Evolutionary conservation across 495 filamentous ascomycete species (phyloP), one percentile per base, ranked within the genome.

Genomic region (Daldinia decipiens): DNA sequence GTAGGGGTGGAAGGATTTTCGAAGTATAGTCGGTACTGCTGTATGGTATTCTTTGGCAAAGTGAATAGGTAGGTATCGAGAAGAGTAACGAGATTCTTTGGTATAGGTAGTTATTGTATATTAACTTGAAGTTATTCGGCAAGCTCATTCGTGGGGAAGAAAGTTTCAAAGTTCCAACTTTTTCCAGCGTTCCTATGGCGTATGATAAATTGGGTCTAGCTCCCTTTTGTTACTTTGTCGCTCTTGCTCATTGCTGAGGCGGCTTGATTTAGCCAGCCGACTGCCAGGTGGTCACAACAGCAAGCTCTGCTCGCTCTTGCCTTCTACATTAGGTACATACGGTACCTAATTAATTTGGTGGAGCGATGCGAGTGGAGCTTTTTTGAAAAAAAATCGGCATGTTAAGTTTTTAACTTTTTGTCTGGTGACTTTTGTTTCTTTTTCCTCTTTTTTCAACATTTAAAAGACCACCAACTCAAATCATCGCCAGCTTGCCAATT

Each of bases 401-500:
- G 57, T 75, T 61, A 62, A 47, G 43, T 47, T 47, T 59, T 70
- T 32, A 40, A 39, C 39, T 69, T 78, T 67, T 68, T 54, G 31
- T 32, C 32, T 3, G 27, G 26, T n/a, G 50, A 56, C 13, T 59
- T 75, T 63, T 40, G 43, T 47, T 59, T 75, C 63, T 70, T 50
- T 72, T 61, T 71, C 61, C 69, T 78, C 69, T 73, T 80, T 72
- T 78, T 80, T 83, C 79, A 82, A 83, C 77, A 82, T 88, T 65
- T 67, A 19, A 39, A 76, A 90, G 92, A 95, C 93, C 93, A 91
- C 89, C 90, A 88, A 90, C 89, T 93, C 92, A 94, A 95, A 94
- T 93, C 92, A 92, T 92, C 89, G 89, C 83, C 90, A 90, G 89
- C 84, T 82, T 82, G 86, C 85, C 75, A 67, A 59, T 62, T 62